Conservation (phyloP, 768 basidiomycete genomes). For the Leucocoprinus leucothites region DNA sequence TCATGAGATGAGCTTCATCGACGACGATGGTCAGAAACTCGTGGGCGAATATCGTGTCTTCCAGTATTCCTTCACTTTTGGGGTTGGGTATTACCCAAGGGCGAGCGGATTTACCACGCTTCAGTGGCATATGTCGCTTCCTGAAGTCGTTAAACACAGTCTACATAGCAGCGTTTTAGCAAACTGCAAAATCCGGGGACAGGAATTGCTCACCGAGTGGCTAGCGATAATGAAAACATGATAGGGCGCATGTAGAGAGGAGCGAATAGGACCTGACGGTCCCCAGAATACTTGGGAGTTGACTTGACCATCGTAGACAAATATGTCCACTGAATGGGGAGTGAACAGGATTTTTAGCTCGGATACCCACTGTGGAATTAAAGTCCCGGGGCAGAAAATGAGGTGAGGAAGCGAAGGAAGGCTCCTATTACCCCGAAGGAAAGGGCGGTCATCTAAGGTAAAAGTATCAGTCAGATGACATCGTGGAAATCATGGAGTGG, state of each 20-base stretch:
- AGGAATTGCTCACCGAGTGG: conserved; percentile 21
- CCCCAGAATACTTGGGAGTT: conserved; percentile 15
- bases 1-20: conserved; percentile 23
- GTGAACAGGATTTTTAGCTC: too few species aligned
- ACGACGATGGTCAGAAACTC: conserved; percentile 16
- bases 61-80: neutral
- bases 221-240: conserved; percentile 19
- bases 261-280: conserved; percentile 5
- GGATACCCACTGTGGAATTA: too few species aligned
- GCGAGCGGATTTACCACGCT: neutral
- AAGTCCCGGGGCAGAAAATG: too few species aligned
- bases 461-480: too few species aligned
- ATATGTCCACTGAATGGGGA: too few species aligned
- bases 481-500: too few species aligned
- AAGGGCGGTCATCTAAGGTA: too few species aligned
- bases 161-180: conserved; percentile 10
- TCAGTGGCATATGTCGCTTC: neutral
- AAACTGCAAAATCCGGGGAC: neutral
- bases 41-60: conserved; percentile 15
- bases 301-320: too few species aligned
- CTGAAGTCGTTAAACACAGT: conserved; percentile 16
- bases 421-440: too few species aligned
- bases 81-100: conserved; percentile 6
- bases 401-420: too few species aligned
- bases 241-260: conserved; percentile 13